Base-by-base conservation (phyloP, 805 yeast species). In the Kluyveromyces dobzhanskii region DNA sequence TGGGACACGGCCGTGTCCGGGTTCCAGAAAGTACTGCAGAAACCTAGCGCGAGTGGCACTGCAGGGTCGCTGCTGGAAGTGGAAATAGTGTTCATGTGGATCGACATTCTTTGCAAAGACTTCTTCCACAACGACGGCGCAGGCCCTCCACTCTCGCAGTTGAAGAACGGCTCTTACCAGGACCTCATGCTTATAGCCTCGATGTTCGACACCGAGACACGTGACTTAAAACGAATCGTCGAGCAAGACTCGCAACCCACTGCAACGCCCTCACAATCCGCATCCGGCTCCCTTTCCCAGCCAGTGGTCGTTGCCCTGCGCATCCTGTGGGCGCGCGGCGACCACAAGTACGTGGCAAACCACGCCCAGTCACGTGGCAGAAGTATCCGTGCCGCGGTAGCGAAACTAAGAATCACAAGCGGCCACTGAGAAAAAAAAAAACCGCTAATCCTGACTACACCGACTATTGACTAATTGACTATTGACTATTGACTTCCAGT, bases 71-170 rank as follows among this genome's bases (percentile, higher is more conserved):
- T 1, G 41, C 44, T 61, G 17, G 94, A 86, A 51, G 61, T 82
- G 23, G 85, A 79, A 37, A 73, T 80, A 1, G 73, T 84, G 0
- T 78, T 79, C 44, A 66, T 73, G 1, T 85, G 95, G 95, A 56
- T 86, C 17, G 64, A 73, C 35, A 65, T 71, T 4, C 57, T 82
- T n/a, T 72, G 85, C 38, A 56, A 72, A 35, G 88, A 78, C 42
- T 85, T 85, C 54, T 85, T 86, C 62, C 76, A 85, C 56, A 78
- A 83, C 50, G 78, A 73, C 32, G 94, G 94, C 0, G 80, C 79
- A 25, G 95, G 95, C 0, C 92, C 92, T 0, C 72, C 85, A 1
- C 48, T 84, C 23, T 76, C 72, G 44, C 73, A 72, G 6, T 61
- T 85, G 49, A 78, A 78, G 44, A 73, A 75, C 41, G 73, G 69